phyloP scores from a whole-genome alignment of 306 rosid species.

The Quercus alba region DNA sequence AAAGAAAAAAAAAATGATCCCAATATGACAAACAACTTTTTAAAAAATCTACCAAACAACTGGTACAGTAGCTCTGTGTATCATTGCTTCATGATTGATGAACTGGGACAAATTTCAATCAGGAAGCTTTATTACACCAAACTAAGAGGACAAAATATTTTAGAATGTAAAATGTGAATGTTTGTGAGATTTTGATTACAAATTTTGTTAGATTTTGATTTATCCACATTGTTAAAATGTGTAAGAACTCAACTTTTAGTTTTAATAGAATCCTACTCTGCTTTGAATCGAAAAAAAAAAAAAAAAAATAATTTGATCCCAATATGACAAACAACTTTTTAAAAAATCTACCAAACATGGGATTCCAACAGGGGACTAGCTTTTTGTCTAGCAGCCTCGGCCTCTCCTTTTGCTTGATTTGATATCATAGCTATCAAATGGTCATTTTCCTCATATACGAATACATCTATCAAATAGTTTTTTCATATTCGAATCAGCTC shows the following conservation, averaged over 20 bases:
- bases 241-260: no score
- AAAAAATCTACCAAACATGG: constrained; percentile 25
- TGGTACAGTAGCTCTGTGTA: not conserved
- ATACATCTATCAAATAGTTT: not conserved
- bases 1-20: no score
- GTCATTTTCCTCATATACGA: not conserved
- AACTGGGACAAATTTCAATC: constrained; percentile 16
- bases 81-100: constrained; percentile 29
- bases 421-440: not conserved
- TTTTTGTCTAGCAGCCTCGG: constrained; percentile 6
- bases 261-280: no score
- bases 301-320: not conserved
- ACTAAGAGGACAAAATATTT: constrained; percentile 22
- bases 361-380: constrained; percentile 18
- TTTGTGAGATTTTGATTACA: no score
- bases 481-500: not conserved
- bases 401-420: not conserved
- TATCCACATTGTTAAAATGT: no score
- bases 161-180: not conserved
- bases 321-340: constrained; percentile 24
- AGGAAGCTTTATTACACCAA: constrained; percentile 7
- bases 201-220: no score
- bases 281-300: no score
- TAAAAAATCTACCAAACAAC: constrained; percentile 21
- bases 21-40: constrained; percentile 24